A percentile compares a stretch with the other conserved stretches of the same genome.
Conservation (phyloP, 352 stramenopile genomes). For the Globisporangium spiculum region DNA sequence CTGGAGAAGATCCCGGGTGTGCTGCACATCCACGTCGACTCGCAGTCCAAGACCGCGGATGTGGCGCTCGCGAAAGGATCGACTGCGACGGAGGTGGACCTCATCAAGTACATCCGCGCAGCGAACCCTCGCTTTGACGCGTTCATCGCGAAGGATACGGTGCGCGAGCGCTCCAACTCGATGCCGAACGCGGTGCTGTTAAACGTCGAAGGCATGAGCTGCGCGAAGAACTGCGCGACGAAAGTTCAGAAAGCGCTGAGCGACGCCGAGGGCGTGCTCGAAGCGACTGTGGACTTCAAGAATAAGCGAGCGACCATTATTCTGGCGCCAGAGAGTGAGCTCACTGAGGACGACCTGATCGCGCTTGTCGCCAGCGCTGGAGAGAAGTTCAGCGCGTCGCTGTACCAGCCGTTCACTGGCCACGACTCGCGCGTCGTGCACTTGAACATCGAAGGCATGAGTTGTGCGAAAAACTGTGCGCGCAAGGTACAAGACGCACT, state of each 20-base stretch:
- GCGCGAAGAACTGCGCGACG: constrained; percentile 54
- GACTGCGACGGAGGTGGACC: constrained; percentile 79
- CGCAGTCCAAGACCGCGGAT: constrained; percentile 72
- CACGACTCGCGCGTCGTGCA: constrained; percentile 74
- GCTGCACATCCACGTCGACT: constrained; percentile 82
- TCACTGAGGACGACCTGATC: constrained; percentile 73
- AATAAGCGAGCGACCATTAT: constrained; percentile 74
- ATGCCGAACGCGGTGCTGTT: constrained; percentile 67
- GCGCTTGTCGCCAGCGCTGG: constrained; percentile 45
- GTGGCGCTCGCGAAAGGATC: constrained; percentile 75
- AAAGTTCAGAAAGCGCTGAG: constrained; percentile 61
- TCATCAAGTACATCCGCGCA: constrained; percentile 80
- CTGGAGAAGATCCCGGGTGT: constrained; percentile 81
- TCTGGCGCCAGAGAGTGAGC: constrained; percentile 48
- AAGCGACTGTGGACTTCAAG: constrained; percentile 65
- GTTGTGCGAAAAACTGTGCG: constrained; percentile 70
- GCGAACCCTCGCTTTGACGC: constrained; percentile 77
- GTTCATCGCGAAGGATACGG: constrained; percentile 54
- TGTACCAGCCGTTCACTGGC: constrained; percentile 64
- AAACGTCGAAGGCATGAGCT: constrained; percentile 75
- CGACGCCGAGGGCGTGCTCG: constrained; percentile 48
- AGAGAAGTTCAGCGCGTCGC: constrained; percentile 48
- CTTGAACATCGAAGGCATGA: constrained; percentile 75
- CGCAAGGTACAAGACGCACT: constrained; percentile 72
- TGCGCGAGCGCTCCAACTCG: constrained; percentile 41